Percentiles rank a stretch among this genome's conserved stretches.
phyloP scores from a whole-genome alignment of 2,329 filamentous ascomycete genomes.

The Rhynchosporium secalis region DNA sequence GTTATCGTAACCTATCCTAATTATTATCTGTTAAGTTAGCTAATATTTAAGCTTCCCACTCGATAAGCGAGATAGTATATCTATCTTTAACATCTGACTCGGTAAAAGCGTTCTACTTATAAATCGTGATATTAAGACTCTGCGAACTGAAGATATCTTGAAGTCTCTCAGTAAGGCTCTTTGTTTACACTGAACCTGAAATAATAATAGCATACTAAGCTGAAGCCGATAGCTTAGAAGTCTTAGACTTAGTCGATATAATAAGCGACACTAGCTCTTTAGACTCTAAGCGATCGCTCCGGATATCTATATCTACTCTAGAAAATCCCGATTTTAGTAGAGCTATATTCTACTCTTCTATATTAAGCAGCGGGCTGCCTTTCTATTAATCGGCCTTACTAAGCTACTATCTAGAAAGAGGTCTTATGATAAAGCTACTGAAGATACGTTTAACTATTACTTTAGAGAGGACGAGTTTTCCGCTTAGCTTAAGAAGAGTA shows the following conservation, averaged over 20 bases:
- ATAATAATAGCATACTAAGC: not conserved
- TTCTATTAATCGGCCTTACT: slow-evolving; percentile 2
- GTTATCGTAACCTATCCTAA: not conserved
- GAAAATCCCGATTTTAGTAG: slow-evolving; percentile 8
- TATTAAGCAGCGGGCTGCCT: slow-evolving; percentile 9
- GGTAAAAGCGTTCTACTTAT: not conserved
- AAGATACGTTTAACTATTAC: slow-evolving; percentile 27
- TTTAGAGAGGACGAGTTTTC: slow-evolving; percentile 36
- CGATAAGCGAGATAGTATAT: slow-evolving; percentile 1
- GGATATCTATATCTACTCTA: slow-evolving; percentile 3
- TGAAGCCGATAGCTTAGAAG: not conserved
- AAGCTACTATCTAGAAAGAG: slow-evolving; percentile 26
- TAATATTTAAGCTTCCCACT: not conserved
- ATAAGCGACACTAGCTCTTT: slow-evolving; percentile 11
- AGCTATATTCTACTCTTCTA: slow-evolving; percentile 12
- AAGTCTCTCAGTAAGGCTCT: not conserved
- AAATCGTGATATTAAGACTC: not conserved
- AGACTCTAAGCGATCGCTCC: slow-evolving; percentile 9
- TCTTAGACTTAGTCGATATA: not conserved
- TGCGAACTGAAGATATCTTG: not conserved
- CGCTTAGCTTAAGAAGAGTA: slow-evolving; percentile 37
- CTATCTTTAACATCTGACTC: not conserved
- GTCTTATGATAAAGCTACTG: slow-evolving; percentile 21
- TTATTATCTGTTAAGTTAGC: not conserved
- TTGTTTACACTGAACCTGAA: not conserved